Percentiles rank a stretch among this genome's conserved stretches.
These are phyloP conservation scores for Pseudozyma pruni DNA, from an alignment of 1,284 basidiomycete genomes.

Conservation along the genomic window DNA sequence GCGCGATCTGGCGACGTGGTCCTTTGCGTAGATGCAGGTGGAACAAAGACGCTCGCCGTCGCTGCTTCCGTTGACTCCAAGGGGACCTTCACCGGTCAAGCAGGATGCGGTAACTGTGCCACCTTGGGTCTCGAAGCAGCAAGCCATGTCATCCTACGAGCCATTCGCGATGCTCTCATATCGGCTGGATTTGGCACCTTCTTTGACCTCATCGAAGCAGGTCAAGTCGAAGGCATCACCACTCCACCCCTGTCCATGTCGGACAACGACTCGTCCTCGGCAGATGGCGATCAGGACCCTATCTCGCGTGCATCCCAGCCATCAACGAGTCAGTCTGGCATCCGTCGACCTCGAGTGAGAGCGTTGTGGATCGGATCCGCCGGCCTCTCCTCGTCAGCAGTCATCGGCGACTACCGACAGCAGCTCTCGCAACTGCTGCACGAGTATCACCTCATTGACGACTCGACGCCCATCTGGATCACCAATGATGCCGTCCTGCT, in stretches of 20 bases:
- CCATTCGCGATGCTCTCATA: conserved; percentile 35
- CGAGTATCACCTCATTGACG: conserved; percentile 29
- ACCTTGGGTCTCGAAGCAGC: conserved; percentile 41
- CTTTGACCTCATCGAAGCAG: conserved; percentile 45
- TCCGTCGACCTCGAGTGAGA: conserved; percentile 22
- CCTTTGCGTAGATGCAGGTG: conserved; percentile 47
- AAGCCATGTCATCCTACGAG: conserved; percentile 39
- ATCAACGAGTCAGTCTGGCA: neutral
- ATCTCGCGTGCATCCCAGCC: conserved; percentile 4
- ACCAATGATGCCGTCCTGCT: conserved; percentile 48
- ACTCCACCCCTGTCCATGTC: conserved; percentile 42
- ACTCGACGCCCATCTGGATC: conserved; percentile 44
- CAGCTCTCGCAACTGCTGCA: conserved; percentile 33
- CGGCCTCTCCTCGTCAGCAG: conserved; percentile 26
- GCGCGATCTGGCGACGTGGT: conserved; percentile 29
- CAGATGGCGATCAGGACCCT: conserved; percentile 21
- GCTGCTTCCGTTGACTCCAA: conserved; percentile 28
- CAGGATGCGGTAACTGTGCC: conserved; percentile 49
- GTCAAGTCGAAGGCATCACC: conserved; percentile 42
- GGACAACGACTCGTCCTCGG: conserved; percentile 33
- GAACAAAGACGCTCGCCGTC: conserved; percentile 50
- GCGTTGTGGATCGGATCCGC: conserved; percentile 51
- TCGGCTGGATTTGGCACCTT: conserved; percentile 44
- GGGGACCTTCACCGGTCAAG: conserved; percentile 35
- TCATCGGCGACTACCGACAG: conserved; percentile 29